These are phyloP conservation scores for Suillus subalutaceus DNA, from an alignment of 768 basidiomycete genomes.

Conservation along the genomic window DNA sequence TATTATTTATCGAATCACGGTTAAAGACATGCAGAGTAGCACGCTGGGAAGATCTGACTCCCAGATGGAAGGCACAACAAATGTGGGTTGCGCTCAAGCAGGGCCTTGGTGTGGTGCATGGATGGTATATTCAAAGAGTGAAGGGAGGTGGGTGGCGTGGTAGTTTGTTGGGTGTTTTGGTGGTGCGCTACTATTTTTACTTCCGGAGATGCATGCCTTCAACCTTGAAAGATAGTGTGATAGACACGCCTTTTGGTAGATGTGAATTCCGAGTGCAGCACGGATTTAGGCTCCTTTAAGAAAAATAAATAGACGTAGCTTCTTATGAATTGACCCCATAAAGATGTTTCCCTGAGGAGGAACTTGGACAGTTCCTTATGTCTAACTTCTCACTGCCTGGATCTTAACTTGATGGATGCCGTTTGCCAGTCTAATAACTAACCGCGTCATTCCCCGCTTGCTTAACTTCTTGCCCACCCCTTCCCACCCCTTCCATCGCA, in stretches of 20 bases:
- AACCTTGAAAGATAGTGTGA: no score
- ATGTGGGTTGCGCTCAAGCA: neutral
- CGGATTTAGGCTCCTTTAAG: neutral
- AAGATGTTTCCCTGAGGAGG: no score
- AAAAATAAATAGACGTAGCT: neutral
- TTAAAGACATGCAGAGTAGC: neutral
- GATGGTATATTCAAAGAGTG: neutral
- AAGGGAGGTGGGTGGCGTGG: constrained; percentile 4
- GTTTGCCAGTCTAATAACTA: no score
- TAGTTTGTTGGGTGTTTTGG: neutral
- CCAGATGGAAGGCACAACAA: neutral
- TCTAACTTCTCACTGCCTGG: no score
- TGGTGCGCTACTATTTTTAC: neutral
- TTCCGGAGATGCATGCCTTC: neutral
- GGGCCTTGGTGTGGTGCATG: neutral
- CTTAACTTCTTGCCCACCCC: no score
- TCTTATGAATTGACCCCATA: neutral
- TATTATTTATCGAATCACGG: neutral
- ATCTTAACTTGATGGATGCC: no score
- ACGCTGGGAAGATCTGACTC: neutral
- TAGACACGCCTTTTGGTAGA: constrained; percentile 18
- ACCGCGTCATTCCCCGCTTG: no score
- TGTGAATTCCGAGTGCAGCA: constrained; percentile 22
- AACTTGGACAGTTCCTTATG: no score
- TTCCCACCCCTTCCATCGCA: no score